phyloP scores from a whole-genome alignment of 371 early-diverging fungal species.

The Zopfochytrium polystomum region DNA sequence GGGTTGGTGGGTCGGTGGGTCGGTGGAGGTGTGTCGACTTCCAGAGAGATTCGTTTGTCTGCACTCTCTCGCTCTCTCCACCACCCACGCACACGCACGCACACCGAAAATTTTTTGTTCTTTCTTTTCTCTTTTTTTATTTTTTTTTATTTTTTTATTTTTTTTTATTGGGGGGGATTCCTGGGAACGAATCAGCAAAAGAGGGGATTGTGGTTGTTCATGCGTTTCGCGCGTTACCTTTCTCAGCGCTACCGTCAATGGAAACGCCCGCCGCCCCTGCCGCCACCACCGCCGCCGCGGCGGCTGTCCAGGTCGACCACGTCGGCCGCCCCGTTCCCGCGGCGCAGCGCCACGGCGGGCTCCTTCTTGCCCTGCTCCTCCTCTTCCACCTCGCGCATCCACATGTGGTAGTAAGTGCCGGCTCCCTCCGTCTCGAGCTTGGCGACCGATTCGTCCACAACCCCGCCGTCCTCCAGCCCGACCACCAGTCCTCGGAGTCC shows the following conservation, averaged over 20 bases:
- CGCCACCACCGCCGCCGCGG: neutral
- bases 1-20: no score
- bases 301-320: neutral
- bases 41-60: no score
- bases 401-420: constrained; percentile 75
- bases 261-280: neutral
- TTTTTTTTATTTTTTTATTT: neutral
- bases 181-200: neutral
- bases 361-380: constrained; percentile 27
- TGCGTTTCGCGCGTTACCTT: no score
- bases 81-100: no score
- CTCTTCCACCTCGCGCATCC: constrained; percentile 85
- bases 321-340: neutral
- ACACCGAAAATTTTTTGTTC: neutral
- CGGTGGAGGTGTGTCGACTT: no score
- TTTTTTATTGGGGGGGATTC: neutral
- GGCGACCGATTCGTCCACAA: constrained; percentile 41
- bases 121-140: constrained; percentile 1
- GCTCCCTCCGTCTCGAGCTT: constrained; percentile 17
- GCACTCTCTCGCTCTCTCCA: no score
- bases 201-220: no score
- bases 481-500: constrained; percentile 35
- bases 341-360: neutral
- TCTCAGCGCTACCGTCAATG: no score
- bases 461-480: constrained; percentile 13